Evolutionary conservation across 73 alveolate species (phyloP).

Genomic region (Paramecium pentaurelia): DNA sequence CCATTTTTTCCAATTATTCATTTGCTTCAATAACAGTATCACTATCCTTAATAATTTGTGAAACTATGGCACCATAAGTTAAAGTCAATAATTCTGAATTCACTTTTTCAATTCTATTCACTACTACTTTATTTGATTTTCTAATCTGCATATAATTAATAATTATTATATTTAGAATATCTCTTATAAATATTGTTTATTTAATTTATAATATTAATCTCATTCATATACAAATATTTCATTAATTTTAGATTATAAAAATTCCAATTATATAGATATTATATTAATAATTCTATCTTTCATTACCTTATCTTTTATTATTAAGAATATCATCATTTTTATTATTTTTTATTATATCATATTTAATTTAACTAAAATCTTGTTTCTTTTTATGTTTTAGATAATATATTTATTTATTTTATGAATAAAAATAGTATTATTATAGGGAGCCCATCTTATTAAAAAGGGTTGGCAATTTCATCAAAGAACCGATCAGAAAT

Average conservation of each 20-base stretch:
- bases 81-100: constrained; percentile 55
- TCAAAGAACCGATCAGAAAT: background rate
- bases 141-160: background rate
- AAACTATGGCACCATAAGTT: constrained; percentile 60
- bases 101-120: constrained; percentile 14
- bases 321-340: too few relatives aligned
- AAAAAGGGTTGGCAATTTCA: background rate
- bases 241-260: too few relatives aligned
- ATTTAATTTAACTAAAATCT: too few relatives aligned
- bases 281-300: too few relatives aligned
- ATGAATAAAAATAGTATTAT: background rate
- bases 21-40: constrained; percentile 60
- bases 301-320: too few relatives aligned
- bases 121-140: constrained; percentile 12
- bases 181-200: too few relatives aligned
- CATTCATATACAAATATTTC: background rate
- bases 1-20: constrained; percentile 59
- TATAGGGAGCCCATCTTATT: background rate
- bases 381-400: too few relatives aligned
- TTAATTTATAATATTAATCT: background rate
- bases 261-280: background rate
- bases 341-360: too few relatives aligned
- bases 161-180: background rate
- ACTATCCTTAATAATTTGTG: constrained; percentile 45
- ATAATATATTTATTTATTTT: background rate